Percentiles rank a stretch among this genome's conserved stretches.
Evolutionary conservation across 345 rosid species (phyloP).

Genomic region (Aurinia saxatilis): DNA sequence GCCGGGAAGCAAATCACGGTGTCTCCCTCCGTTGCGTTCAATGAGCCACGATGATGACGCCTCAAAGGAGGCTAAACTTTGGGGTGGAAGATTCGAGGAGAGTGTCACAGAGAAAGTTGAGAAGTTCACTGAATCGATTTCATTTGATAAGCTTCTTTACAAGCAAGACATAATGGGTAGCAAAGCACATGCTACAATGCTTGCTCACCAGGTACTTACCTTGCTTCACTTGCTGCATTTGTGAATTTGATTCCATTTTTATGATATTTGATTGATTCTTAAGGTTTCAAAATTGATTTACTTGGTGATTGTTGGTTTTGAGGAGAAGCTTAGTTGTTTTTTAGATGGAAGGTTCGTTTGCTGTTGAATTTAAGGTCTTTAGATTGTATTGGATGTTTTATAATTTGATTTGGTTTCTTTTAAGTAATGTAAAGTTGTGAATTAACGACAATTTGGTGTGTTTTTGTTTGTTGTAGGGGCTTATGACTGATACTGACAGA

Average conservation of each 20-base stretch:
- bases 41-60: slow-evolving; percentile 30
- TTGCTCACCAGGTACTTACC: slow-evolving; percentile 59
- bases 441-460: not conserved
- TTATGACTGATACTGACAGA: slow-evolving; percentile 53
- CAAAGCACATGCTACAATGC: slow-evolving; percentile 95
- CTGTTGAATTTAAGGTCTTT: not conserved
- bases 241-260: not conserved
- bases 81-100: slow-evolving; percentile 98
- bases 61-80: slow-evolving; percentile 74
- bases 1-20: slow-evolving; percentile 23
- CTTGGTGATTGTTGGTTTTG: not conserved
- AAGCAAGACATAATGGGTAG: slow-evolving; percentile 92
- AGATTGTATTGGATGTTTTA: not conserved
- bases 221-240: not conserved
- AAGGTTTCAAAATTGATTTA: no score
- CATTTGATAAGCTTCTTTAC: slow-evolving; percentile 78
- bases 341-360: not conserved
- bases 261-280: not conserved
- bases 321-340: no score
- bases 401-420: not conserved
- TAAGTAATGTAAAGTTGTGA: not conserved
- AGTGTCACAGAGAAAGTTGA: slow-evolving; percentile 77
- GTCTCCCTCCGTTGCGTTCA: slow-evolving; percentile 30
- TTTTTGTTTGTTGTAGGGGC: slow-evolving; percentile 40
- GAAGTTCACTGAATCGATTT: slow-evolving; percentile 89